Evolutionary conservation across 768 basidiomycete species (phyloP), one percentile per base, ranked within the genome.

Genomic region (Ramaria rubella): DNA sequence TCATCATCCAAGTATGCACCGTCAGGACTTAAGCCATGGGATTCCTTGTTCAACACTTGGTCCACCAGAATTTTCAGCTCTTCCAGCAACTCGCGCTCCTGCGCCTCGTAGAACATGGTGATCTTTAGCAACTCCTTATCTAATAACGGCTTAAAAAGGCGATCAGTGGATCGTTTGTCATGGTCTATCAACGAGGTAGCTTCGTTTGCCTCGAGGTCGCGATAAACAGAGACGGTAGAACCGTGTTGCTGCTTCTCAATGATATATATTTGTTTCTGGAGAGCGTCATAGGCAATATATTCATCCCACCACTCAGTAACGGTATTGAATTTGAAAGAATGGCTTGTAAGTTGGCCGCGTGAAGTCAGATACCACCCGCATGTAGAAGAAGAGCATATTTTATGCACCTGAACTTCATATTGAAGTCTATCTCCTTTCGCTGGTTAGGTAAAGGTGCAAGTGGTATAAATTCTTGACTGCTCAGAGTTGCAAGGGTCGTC

Each of bases 271-370:
- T 80, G 80, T 61, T 87, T 88, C 72, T 93, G 93, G 62, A 94
- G 75, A 44, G 44, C 34, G 15, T 80, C 87, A 59, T 63, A 92
- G 84, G 86, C 81, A 44, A 94, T 90, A 67, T 94, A 94, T 49
- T 92, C 86, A 59, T 91, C 88, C 85, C 87, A 89, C 91, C 91
- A 94, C 50, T 94, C 91, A 0, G 90, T 76, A 24, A 93, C 87
- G 2, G 90, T 87, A 63, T 94, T 94, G 72, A 94, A 94, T 69
- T 91, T 90, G 65, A 94, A 79, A 8, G 90, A 87, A 46, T 68
- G 64, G 42, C 66, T 66, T n/a, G 21, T 26, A 12, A 27, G 17
- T 27, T 26, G n/a, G n/a, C n/a, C n/a, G n/a, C n/a, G n/a, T n/a
- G n/a, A 21, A 29, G 27, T 42, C 29, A 2, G 34, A 33, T 55